Evolutionary conservation across 2,329 filamentous ascomycete genomes (phyloP), one percentile per base, ranked within the genome.

Genomic region (Colletotrichum somersetense): DNA sequence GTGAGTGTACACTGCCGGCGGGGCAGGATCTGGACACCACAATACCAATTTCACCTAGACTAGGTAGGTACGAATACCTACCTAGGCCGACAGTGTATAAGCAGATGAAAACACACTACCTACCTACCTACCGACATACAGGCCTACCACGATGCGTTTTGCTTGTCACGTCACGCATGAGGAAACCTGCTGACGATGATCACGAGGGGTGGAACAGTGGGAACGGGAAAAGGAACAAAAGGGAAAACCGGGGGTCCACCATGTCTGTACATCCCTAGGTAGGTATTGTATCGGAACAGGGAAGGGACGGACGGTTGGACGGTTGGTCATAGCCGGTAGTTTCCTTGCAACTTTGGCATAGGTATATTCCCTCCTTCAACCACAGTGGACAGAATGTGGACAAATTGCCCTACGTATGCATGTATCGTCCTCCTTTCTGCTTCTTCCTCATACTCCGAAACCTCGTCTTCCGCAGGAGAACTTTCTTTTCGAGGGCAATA

Each of bases 91-190:
- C 30, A 30, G 30, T 30, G 30, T 2, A 30, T 30, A 4, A 30
- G 30, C 4, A 30, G 30, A 30, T 30, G 30, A 30, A 30, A 30
- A 30, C 30, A 30, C 30, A 30, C 35, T 38, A 11, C 35, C 35
- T 35, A 44, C 40, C 42, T 44, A 18, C 42, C 42, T 14, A 14
- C 38, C 11, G 2, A 20, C 42, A 7, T 46, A 30, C 44, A 53
- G 61, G 61, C 46, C 61, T 40, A 46, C 46, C 30, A 40, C 52
- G 44, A 52, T 30, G 40, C 12, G 44, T 68, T 33, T 63, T 33
- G 58, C 62, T 63, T 33, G 58, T 67, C 55, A 55, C 67, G 48
- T 67, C 55, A 55, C 63, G 67, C 63, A 67, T 61, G 56, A 63
- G 46, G 35, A 63, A 50, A 52, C 33, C 46, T 23, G n/a, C 16